These are phyloP conservation scores for Cercophora scortea DNA, from an alignment of 495 filamentous ascomycete genomes.

Conservation along the genomic window DNA sequence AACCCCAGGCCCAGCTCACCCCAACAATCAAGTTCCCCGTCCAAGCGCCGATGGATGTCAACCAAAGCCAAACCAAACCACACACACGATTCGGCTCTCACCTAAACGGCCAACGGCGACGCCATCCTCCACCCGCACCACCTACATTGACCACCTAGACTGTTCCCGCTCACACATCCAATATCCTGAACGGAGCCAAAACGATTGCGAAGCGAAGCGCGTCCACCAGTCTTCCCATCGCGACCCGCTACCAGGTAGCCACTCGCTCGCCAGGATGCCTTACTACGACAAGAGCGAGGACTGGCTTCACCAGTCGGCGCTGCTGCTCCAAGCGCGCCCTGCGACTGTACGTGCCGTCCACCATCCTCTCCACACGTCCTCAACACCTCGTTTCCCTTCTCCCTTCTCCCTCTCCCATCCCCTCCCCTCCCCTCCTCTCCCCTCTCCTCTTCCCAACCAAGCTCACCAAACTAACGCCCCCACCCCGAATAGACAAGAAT, in stretches of 20 bases:
- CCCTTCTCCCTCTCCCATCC: background rate
- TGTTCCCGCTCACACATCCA: too few relatives aligned
- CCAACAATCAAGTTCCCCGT: too few relatives aligned
- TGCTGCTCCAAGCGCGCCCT: slow-evolving; percentile 41
- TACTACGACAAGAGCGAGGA: slow-evolving; percentile 46
- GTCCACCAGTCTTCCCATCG: background rate
- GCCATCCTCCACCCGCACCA: background rate
- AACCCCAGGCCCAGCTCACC: slow-evolving; percentile 4
- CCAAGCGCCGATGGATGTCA: too few relatives aligned
- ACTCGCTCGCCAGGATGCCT: slow-evolving; percentile 32
- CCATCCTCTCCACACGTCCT: too few relatives aligned
- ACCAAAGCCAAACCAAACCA: too few relatives aligned
- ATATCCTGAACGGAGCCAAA: too few relatives aligned
- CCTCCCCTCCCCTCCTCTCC: background rate
- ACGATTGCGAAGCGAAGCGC: background rate
- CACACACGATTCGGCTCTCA: too few relatives aligned
- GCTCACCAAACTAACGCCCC: slow-evolving; percentile 6
- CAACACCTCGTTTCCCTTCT: background rate
- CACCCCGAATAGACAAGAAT: slow-evolving; percentile 62
- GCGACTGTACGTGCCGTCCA: slow-evolving; percentile 27
- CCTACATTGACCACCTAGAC: background rate
- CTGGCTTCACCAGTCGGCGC: slow-evolving; percentile 42
- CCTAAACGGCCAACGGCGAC: background rate
- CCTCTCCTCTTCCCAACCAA: slow-evolving; percentile 5
- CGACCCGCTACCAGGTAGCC: too few relatives aligned